These are phyloP conservation scores for Cubamyces sp. DNA, from an alignment of 768 basidiomycete species.

Conservation along the genomic window DNA sequence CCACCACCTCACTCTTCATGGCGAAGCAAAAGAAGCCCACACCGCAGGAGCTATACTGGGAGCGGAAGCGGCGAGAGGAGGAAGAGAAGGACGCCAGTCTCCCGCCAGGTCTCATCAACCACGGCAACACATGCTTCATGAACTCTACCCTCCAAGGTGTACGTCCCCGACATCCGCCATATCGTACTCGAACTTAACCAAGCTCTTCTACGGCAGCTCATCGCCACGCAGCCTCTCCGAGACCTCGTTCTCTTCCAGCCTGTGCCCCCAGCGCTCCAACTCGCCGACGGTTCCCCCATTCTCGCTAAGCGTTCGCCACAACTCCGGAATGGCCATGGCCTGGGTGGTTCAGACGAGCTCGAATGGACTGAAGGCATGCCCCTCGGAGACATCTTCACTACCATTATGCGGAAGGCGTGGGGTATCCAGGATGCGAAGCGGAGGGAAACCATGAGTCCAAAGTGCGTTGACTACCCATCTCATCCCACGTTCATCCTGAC, in stretches of 20 bases:
- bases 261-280: conserved; percentile 47
- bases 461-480: conserved; percentile 47
- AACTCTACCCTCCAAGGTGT: conserved; percentile 92
- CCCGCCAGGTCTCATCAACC: conserved; percentile 77
- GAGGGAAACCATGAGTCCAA: conserved; percentile 64
- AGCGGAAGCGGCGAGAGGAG: conserved; percentile 64
- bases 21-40: conserved; percentile 48
- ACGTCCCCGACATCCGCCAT: conserved; percentile 40
- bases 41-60: conserved; percentile 66
- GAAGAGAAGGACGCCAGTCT: conserved; percentile 60
- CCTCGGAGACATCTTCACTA: conserved; percentile 69
- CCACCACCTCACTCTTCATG: conserved; percentile 21
- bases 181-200: conserved; percentile 4
- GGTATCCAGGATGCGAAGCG: conserved; percentile 54
- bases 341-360: conserved; percentile 54
- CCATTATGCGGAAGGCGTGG: conserved; percentile 66
- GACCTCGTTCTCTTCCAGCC: conserved; percentile 60
- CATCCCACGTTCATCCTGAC: conserved; percentile 2
- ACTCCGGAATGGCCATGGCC: conserved; percentile 66
- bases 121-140: conserved; percentile 95
- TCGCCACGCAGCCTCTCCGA: conserved; percentile 65
- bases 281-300: conserved; percentile 42
- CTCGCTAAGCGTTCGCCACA: conserved; percentile 58
- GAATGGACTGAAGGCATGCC: conserved; percentile 65
- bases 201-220: conserved; percentile 48